Base-by-base conservation (phyloP, 164 flowering plant species). In the Aristolochia fimbriata region DNA sequence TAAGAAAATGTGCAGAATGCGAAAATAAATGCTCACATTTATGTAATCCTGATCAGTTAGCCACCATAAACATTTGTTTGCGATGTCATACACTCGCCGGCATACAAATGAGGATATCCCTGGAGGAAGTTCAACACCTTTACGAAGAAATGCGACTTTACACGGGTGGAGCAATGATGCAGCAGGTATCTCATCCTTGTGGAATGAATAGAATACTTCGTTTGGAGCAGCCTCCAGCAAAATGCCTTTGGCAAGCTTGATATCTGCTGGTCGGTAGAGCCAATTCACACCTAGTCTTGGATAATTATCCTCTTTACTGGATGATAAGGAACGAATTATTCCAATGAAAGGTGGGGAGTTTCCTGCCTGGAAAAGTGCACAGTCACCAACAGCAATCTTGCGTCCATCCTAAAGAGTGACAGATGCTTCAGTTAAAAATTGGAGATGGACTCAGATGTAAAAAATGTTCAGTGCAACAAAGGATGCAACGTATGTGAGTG, bases 91-190 rank as follows among this genome's bases (percentile, higher is more conserved):
- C 46, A 88, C 93, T 57, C 95, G 79, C 70, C 95, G 71, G 62
- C 97, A 90, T 52, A 93, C 85, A 78, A 93, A 90, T 47, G 96
- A 86, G 71, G 84, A 83, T 65, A 77, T 59, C 78, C 96, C 91
- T 58, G 91, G 52, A 61, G 96, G 94, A 78, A 86, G 92, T 69
- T 86, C 87, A 78, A 76, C 81, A 69, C 92, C 91, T 86, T 79
- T 88, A 59, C 83, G 85, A 71, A 93, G 92, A 73, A 93, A 93
- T 72, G 99, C 81, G 55, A 93, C 97, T 85, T 86, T 93, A 79
- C 98, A 92, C 37, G 91, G 98, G 82, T 93, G 98, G 63, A 93
- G 96, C 70, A 90, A 61, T 24, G 91, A 88, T 63, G 91, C 96
- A 79, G 93, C 92, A 66, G 87, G 81, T 68, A 81, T 84, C 76